Base-by-base conservation (phyloP, 805 yeast genomes). In the Barnettozyma salicaria region DNA sequence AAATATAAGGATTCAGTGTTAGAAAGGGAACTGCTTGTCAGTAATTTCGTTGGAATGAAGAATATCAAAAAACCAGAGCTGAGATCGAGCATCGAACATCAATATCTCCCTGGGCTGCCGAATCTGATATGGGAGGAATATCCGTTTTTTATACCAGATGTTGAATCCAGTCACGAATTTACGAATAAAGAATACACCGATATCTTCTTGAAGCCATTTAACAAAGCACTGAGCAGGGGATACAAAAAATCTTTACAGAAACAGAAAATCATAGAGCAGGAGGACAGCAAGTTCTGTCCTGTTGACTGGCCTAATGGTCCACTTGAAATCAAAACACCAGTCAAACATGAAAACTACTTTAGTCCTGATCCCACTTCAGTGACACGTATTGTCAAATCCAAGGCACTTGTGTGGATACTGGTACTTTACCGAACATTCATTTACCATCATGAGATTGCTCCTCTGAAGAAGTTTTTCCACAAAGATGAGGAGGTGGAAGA, bases 91-190 rank as follows among this genome's bases (percentile, higher is more conserved):
- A 22, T 29, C n/a, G 50, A 46, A 7, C 47, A 49, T 28, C 41
- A 36, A 20, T 52, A 48, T 24, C 31, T 49, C 3, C 56, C 56
- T 3, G 49, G 51, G 1, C 14, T 52, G 24, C 56, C 57, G 2
- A 38, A 39, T 11, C 26, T 49, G 16, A 33, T 51, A 4, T 49
- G 44, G 27, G 56, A 53, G 27, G 49, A 45, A 7, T 53, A 52
- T 27, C 58, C 58, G 1, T 39, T 44, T 4, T 47, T 54, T 26
- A 41, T 37, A 19, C 58, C 58, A 11, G 40, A 38, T 14, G 21
- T 29, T 3, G 40, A 35, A 2, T 24, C 26, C 4, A 45, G 53
- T 25, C 12, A 22, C 7, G 56, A 52, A 32, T 28, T 41, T 9
- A 26, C 40, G 1, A 45, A 49, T 24, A 42, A 45, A 6, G 48